phyloP scores from a whole-genome alignment of 148 eudicot species.

The Rhododendron mucronatum region DNA sequence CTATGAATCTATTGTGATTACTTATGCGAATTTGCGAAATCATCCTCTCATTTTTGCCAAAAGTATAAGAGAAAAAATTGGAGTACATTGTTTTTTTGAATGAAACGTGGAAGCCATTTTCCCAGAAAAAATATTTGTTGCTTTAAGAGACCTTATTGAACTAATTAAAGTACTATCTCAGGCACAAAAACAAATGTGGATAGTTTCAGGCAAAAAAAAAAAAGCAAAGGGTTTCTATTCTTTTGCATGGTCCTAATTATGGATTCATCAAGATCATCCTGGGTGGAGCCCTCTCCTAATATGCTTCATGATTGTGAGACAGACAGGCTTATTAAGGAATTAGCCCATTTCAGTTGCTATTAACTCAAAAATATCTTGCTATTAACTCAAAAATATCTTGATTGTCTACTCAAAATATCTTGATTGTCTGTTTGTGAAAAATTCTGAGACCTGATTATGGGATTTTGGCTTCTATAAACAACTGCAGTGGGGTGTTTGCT shows the following conservation, averaged over 20 bases:
- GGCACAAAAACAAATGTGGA: background rate
- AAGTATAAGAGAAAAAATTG: background rate
- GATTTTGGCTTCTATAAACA: no score
- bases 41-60: background rate
- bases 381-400: background rate
- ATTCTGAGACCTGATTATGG: no score
- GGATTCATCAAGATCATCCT: background rate
- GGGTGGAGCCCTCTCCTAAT: background rate
- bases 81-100: background rate
- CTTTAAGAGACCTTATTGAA: background rate
- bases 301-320: background rate
- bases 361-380: background rate
- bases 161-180: background rate
- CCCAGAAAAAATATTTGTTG: background rate
- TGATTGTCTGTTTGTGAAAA: no score
- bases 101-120: background rate
- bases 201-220: background rate
- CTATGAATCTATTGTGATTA: background rate
- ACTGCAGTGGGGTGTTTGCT: no score
- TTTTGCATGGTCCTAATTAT: background rate
- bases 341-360: background rate
- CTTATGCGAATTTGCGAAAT: background rate
- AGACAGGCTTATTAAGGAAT: background rate
- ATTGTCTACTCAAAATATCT: background rate
- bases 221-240: background rate